Base-by-base conservation (phyloP, 352 stramenopile species). In the Pilasporangium apinafurcum region DNA sequence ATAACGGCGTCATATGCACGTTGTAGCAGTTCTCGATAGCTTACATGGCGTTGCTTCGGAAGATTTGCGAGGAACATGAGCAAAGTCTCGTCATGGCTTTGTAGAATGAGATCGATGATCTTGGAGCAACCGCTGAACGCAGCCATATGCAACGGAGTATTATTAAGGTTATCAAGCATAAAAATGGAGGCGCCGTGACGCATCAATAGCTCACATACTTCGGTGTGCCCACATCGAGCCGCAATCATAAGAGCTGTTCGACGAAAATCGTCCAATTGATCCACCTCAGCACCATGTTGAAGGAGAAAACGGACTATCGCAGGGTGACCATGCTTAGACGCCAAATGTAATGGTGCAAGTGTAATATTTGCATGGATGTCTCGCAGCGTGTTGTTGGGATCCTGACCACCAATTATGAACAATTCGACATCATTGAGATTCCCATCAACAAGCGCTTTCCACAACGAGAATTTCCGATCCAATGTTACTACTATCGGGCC, bases 121-220 rank as follows among this genome's bases (percentile, higher is more conserved):
- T 53, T 52, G 1, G 56, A 61, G 29, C 51, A 73, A 2, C 78
- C 78, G 12, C 67, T 72, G 26, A 69, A 69, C 1, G 78, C 78
- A n/a, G 72, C 75, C 46, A 79, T 73, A 33, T 91, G 78, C 33
- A 91, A 37, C 7, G 66, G 50, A 9, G 75, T 83, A 42, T 88
- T 86, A 37, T 70, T 68, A n/a, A 87, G 42, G 16, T 76, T 75
- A 41, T 90, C 77, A 12, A 62, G 20, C 5, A 51, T 50, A 24
- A 82, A 68, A 13, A 86, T 66, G 14, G 65, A 65, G 14, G 66
- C 68, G 0, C 51, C 60, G 7, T 71, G 40, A 4, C 59, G 35
- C 1, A 90, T 32, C 16, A 90, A 46, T 37, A 80, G 43, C 12
- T 52, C 29, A 18, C 56, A 76, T 27, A 86, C 46, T 22, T 71